Base-by-base conservation (phyloP, 192 early-diverging fungal genomes). In the Linnemannia schmuckeri region DNA sequence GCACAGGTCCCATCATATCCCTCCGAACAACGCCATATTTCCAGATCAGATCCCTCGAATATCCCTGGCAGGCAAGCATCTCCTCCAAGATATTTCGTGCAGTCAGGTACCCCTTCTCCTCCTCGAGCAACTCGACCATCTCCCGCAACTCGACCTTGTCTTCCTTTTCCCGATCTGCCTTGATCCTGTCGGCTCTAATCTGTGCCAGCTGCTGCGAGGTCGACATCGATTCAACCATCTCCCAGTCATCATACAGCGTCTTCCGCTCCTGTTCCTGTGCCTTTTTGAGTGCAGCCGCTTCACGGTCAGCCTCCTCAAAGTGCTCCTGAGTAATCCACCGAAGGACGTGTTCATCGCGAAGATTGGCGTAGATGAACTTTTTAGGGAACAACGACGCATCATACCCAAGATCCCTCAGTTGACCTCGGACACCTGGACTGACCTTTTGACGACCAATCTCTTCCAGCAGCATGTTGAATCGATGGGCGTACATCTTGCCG, bases 21-120 rank as follows among this genome's bases (percentile, higher is more conserved):
- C 79, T 55, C 3, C 76, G 54, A 38, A 81, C 76, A 75, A 87
- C 46, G 3, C 85, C 85, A 41, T 87, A 87, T 55, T 87, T 87
- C 85, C 85, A 87, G 61, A 81, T 72, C 27, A 87, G n/a, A 2
- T 87, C 76, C 15, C 72, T 70, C 3, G 85, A 74, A n/a, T 75
- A 81, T 0, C 79, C 85, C 18, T 74, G 47, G 20, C 40, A 47
- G 33, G 72, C 85, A 27, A 87, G 80, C 85, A 87, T 87, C 54
- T 78, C 85, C 27, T 87, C 85, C 54, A 87, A 35, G 10, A 87
- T 75, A 57, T 87, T 69, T 27, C 85, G 70, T 37, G 71, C 71
- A 0, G 55, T 78, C 0, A 87, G 80, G 15, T 74, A 68, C 6
- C 85, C 85, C 72, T 75, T 5, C 27, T 81, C 77, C 2, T 69